phyloP scores from a whole-genome alignment of 192 early-diverging fungal genomes.

The Backusella psychrophila region DNA sequence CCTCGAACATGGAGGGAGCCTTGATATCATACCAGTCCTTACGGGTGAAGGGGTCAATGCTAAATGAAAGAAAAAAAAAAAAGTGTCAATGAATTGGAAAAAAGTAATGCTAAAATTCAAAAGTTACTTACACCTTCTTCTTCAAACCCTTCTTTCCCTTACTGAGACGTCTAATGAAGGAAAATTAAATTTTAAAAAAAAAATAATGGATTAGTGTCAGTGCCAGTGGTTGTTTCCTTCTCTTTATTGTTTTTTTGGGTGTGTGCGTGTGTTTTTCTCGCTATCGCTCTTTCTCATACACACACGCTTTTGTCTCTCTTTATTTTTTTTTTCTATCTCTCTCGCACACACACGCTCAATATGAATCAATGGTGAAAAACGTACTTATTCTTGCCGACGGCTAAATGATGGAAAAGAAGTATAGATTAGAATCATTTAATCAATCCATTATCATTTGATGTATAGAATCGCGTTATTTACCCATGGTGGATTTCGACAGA shows the following conservation, averaged over 20 bases:
- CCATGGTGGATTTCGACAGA: conserved; percentile 18
- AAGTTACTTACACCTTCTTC: conserved; percentile 73
- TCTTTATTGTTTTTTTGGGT: background rate
- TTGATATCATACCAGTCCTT: conserved; percentile 99
- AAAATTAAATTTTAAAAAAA: background rate
- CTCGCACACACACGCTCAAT: background rate
- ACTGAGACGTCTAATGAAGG: conserved; percentile 58
- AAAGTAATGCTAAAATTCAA: background rate
- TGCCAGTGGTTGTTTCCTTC: background rate
- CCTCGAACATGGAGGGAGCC: conserved; percentile 91
- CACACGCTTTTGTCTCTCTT: background rate
- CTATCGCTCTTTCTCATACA: background rate
- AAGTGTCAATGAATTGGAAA: background rate
- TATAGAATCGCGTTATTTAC: conserved; percentile 4
- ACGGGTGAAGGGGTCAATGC: conserved; percentile 97
- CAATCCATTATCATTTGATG: background rate
- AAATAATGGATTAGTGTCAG: background rate
- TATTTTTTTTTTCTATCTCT: background rate
- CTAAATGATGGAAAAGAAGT: conserved; percentile 16
- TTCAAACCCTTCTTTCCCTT: conserved; percentile 84
- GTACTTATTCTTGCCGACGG: conserved; percentile 70
- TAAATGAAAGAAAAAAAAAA: conserved; percentile 32
- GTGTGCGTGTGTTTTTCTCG: background rate
- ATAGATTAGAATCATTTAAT: background rate
- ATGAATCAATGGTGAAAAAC: conserved; percentile 20